These are phyloP conservation scores for Lecanicillium sp. DNA, from an alignment of 2,329 filamentous ascomycete genomes.

Conservation along the genomic window DNA sequence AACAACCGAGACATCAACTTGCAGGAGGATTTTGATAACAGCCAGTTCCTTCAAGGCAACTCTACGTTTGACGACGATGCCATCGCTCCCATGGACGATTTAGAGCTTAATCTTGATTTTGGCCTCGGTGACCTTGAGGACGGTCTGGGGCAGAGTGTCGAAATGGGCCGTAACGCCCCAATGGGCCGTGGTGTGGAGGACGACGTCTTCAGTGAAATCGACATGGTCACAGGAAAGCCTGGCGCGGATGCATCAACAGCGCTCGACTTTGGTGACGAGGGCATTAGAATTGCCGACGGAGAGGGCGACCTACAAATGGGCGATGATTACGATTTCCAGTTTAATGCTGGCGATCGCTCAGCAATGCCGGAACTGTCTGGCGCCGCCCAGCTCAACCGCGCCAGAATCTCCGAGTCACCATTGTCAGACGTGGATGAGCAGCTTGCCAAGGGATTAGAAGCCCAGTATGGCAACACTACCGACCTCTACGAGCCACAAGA, in stretches of 20 bases:
- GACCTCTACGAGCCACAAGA: slow-evolving; percentile 56
- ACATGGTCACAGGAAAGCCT: slow-evolving; percentile 50
- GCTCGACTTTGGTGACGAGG: slow-evolving; percentile 45
- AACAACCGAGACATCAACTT: slow-evolving; percentile 61
- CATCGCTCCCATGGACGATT: slow-evolving; percentile 52
- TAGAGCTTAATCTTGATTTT: slow-evolving; percentile 68
- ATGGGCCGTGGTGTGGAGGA: slow-evolving; percentile 59
- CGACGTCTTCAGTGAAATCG: slow-evolving; percentile 59
- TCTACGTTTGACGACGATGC: slow-evolving; percentile 51
- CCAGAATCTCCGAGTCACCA: slow-evolving; percentile 61
- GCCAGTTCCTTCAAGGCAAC: slow-evolving; percentile 70
- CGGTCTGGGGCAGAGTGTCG: slow-evolving; percentile 61
- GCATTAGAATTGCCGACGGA: slow-evolving; percentile 52
- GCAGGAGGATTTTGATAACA: slow-evolving; percentile 63
- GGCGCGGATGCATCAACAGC: slow-evolving; percentile 46
- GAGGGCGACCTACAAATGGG: slow-evolving; percentile 57
- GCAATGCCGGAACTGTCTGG: slow-evolving; percentile 41
- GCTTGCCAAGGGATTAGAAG: slow-evolving; percentile 51
- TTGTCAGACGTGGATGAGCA: slow-evolving; percentile 63
- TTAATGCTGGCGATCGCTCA: slow-evolving; percentile 53
- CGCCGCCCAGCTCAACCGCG: slow-evolving; percentile 42
- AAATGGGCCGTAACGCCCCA: slow-evolving; percentile 83
- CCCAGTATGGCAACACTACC: slow-evolving; percentile 47
- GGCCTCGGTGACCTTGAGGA: slow-evolving; percentile 64
- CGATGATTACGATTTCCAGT: slow-evolving; percentile 60